Conservation (phyloP, 164 flowering plant genomes). For the Stephania cephalantha region DNA sequence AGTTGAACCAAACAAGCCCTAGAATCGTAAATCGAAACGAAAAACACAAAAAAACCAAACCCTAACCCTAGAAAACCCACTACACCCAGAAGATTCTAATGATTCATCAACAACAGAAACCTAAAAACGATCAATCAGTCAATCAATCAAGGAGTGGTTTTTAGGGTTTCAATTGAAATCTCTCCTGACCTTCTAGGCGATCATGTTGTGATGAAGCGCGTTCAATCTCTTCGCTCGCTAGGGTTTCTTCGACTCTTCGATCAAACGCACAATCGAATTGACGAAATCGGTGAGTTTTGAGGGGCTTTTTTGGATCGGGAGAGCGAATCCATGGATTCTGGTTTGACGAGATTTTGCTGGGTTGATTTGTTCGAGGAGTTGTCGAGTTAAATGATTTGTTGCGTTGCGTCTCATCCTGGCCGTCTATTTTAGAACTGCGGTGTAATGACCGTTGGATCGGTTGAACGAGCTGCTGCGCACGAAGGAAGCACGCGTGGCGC, state of each 20-base stretch:
- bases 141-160: background rate
- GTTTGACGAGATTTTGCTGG: too few species aligned
- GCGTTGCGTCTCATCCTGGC: background rate
- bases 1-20: background rate
- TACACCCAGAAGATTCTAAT: background rate
- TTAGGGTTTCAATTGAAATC: background rate
- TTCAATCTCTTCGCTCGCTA: background rate
- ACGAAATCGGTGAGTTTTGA: background rate
- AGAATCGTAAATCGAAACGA: background rate
- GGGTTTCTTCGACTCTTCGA: background rate
- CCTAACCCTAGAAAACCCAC: conserved; percentile 9
- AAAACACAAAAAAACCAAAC: background rate
- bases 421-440: background rate
- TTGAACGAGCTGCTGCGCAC: background rate
- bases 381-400: background rate
- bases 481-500: too few species aligned
- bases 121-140: background rate
- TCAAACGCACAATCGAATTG: too few species aligned
- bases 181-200: background rate
- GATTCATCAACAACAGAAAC: background rate
- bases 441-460: background rate
- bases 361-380: background rate
- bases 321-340: too few species aligned
- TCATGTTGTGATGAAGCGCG: background rate
- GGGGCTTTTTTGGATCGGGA: background rate